These are phyloP conservation scores for Solanum lycopersicoides DNA, from an alignment of 257 asterid species.

Conservation along the genomic window DNA sequence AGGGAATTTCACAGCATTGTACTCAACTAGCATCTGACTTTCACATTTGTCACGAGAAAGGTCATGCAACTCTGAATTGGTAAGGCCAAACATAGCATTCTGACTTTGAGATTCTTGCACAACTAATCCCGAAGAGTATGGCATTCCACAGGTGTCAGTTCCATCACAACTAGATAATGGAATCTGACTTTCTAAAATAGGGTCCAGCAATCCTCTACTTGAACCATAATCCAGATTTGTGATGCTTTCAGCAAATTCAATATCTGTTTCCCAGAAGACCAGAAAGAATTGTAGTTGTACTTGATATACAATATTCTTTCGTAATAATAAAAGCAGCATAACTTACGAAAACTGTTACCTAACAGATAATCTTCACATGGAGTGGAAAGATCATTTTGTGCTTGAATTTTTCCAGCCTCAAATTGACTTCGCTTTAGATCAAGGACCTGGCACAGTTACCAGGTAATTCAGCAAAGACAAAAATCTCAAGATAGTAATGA, in stretches of 20 bases:
- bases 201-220: constrained; percentile 41
- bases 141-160: constrained; percentile 35
- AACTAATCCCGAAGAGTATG: constrained; percentile 27
- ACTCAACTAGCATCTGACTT: constrained; percentile 22
- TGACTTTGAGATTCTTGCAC: constrained; percentile 28
- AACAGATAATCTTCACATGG: constrained; percentile 74
- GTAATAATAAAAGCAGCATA: neutral
- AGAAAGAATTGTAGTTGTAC: neutral
- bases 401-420: constrained; percentile 43
- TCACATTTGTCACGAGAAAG: constrained; percentile 22
- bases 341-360: constrained; percentile 29
- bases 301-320: neutral
- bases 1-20: constrained; percentile 31
- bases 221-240: constrained; percentile 53
- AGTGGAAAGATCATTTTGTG: constrained; percentile 51
- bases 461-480: constrained; percentile 1
- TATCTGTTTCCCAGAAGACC: constrained; percentile 31
- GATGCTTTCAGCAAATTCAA: constrained; percentile 61
- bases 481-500: neutral
- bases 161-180: constrained; percentile 24
- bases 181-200: constrained; percentile 34
- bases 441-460: constrained; percentile 30
- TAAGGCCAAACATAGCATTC: constrained; percentile 18
- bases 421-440: constrained; percentile 36
- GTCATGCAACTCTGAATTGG: constrained; percentile 25